Base-by-base conservation (phyloP, 164 flowering plant species). In the Chloranthus sessilifolius region DNA sequence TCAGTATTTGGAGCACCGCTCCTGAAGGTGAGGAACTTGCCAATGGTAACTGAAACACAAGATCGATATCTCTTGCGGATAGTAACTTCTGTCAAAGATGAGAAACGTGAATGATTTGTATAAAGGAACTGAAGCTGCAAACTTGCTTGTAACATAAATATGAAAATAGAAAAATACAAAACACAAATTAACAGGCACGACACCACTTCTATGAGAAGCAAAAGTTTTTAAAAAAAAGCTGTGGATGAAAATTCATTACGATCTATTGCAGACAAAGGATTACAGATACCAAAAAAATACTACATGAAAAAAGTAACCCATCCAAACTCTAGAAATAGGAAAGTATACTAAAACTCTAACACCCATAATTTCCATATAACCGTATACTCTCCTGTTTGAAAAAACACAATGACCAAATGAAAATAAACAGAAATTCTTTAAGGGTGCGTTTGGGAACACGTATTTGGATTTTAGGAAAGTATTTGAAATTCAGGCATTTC, bases 81-180 rank as follows among this genome's bases (percentile, higher is more conserved):
- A 90, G 69, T 45, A 86, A 47, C 49, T 67, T 72, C 95, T 87
- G 76, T 38, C 17, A 60, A 33, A 60, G 7, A 39, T 37, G 7
- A 39, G 48, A n/a, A 21, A 43, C 6, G 21, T 5, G 12, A 28
- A 49, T 20, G 28, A 33, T 48, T 15, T 11, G 39, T 16, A 8
- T 10, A n/a, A 30, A 27, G 7, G 11, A 20, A 14, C 20, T 19
- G n/a, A 15, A 15, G 12, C 22, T 5, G 24, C 28, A 38, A 38
- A 39, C 12, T 19, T 22, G 22, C 10, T 2, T 14, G 16, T 9
- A 8, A 7, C 15, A 24, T 36, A 14, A 22, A 25, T 9, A 21
- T 22, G 30, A 23, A 50, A 0, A 7, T 14, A 36, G n/a, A 20
- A 3, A 15, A 15, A 14, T 9, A 5, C 11, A 36, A 9, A 35